These are phyloP conservation scores for Colletotrichum sublineola DNA, from an alignment of 2,329 filamentous ascomycete species.

Conservation along the genomic window DNA sequence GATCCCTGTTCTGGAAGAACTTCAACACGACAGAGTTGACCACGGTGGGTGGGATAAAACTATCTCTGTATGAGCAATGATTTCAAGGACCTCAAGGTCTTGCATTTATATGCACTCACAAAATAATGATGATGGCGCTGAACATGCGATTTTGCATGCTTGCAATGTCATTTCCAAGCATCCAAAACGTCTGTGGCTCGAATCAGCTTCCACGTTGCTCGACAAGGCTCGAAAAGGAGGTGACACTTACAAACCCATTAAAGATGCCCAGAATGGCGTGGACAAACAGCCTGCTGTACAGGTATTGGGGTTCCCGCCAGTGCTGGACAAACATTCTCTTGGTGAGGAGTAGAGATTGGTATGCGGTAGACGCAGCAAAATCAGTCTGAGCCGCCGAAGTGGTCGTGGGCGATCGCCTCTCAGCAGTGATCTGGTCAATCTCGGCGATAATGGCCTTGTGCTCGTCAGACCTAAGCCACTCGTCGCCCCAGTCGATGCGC, in stretches of 20 bases:
- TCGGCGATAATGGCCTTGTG: slow-evolving; percentile 71
- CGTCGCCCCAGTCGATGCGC: slow-evolving; percentile 78
- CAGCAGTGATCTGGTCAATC: slow-evolving; percentile 71
- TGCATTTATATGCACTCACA: slow-evolving; percentile 47
- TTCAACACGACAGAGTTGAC: slow-evolving; percentile 83
- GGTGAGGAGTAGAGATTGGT: slow-evolving; percentile 76
- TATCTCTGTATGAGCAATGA: background rate
- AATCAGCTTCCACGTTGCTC: background rate
- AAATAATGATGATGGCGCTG: slow-evolving; percentile 72
- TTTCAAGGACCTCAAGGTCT: background rate
- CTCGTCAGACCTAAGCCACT: slow-evolving; percentile 77
- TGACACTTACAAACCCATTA: slow-evolving; percentile 67
- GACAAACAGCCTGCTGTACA: slow-evolving; percentile 82
- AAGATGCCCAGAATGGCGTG: slow-evolving; percentile 80
- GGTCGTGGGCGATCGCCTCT: slow-evolving; percentile 51
- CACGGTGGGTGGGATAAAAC: slow-evolving; percentile 75
- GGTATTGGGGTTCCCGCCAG: slow-evolving; percentile 82
- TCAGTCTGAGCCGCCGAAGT: slow-evolving; percentile 56
- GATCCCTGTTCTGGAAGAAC: slow-evolving; percentile 78
- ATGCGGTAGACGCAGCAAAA: slow-evolving; percentile 74
- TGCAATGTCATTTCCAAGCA: slow-evolving; percentile 72
- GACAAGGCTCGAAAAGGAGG: accelerated
- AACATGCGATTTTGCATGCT: slow-evolving; percentile 86
- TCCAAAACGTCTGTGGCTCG: slow-evolving; percentile 74
- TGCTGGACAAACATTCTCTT: slow-evolving; percentile 79